These are phyloP conservation scores for Urochloa ruziziensis DNA, from an alignment of 176 grass and related monocot genomes.

Conservation along the genomic window DNA sequence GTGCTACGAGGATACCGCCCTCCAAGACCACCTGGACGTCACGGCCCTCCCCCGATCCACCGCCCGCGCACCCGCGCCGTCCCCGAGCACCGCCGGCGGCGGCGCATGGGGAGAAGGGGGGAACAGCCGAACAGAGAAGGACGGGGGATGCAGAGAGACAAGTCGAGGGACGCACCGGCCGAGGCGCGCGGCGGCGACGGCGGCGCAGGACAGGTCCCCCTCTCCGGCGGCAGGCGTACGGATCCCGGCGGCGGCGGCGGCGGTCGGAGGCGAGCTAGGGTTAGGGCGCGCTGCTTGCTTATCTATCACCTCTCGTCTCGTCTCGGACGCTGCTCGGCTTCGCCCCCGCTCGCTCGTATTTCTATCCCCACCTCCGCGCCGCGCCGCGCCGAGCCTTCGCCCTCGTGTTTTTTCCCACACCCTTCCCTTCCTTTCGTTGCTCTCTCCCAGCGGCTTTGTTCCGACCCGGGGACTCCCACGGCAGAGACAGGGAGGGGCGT, in stretches of 20 bases:
- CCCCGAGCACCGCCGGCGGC: background rate
- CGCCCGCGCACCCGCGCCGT: background rate
- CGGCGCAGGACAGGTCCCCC: too few relatives aligned
- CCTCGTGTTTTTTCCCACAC: background rate
- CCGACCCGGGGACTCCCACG: background rate
- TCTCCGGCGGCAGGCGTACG: background rate
- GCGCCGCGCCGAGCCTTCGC: background rate
- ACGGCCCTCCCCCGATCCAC: conserved; percentile 20
- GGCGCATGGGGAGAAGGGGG: too few relatives aligned
- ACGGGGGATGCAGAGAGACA: background rate
- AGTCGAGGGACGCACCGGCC: conserved; percentile 35
- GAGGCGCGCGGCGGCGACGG: background rate
- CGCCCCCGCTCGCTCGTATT: conserved; percentile 30
- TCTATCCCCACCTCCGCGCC: conserved; percentile 28
- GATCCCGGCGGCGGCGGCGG: background rate
- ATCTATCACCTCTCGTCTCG: conserved; percentile 11
- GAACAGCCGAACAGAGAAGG: background rate
- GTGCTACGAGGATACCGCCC: background rate
- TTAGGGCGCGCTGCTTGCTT: conserved; percentile 40
- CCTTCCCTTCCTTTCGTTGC: background rate
- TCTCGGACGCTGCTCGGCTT: background rate
- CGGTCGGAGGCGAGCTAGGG: conserved; percentile 18
- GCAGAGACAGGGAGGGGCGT: background rate
- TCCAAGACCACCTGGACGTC: background rate
- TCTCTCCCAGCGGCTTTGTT: background rate